Evolutionary conservation across 305 asterid genomes (phyloP), one percentile per base, ranked within the genome.

Genomic region (Solanum aculeatissimum): DNA sequence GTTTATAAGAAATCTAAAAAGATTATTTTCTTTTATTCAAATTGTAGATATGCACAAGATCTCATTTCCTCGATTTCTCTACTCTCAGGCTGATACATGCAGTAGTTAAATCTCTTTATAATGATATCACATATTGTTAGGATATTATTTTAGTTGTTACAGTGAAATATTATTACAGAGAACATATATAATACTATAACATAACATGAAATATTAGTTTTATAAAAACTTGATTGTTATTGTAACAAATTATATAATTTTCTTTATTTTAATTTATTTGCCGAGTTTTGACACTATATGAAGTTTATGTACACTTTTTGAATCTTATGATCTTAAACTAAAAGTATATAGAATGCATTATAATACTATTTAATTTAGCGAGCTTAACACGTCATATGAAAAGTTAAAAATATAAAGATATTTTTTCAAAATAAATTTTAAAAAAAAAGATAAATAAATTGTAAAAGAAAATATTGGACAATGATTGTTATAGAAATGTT

Each of bases 241-340:
- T 3, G 13, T 55, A 51, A 8, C 9, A 19, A 19, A 19, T 3
- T 55, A 3, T 55, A 3, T 35, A 35, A 35, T 5, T 19, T 13
- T 2, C 5, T 55, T 0, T 19, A 1, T 55, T 55, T 55, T 1
- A 55, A 19, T 3, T 19, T 55, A 2, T 55, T 19, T 19, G 6
- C 19, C 2, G 4, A 0, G n/a, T n/a, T 55, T 19, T 55, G 13
- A 55, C 2, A 8, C 13, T 2, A 55, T 0, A 8, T 6, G 2
- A 55, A 55, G 0, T 19, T 19, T 19, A 55, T 19, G 13, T 19
- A 55, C 5, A 3, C 3, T 2, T 55, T 55, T 19, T 54, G 1
- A 54, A 54, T 51, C 1, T 51, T 51, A 2, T 53, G 1, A 18
- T 19, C 6, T 19, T 55, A 55, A 55, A 55, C 5, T 19, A 21